phyloP scores from a whole-genome alignment of 495 filamentous ascomycete species.

The Neurospora pannonica region DNA sequence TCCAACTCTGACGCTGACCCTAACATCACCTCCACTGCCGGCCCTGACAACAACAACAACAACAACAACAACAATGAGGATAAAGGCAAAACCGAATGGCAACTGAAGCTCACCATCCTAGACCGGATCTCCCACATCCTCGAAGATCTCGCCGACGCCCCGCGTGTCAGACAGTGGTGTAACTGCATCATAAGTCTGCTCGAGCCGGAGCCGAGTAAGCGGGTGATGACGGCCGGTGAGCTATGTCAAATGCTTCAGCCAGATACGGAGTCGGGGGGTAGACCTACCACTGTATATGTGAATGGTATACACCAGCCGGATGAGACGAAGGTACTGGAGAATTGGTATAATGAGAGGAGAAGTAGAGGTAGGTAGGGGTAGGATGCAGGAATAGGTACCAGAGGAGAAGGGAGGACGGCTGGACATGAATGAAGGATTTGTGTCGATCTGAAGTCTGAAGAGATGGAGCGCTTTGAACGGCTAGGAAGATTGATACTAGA shows the following conservation, averaged over 20 bases:
- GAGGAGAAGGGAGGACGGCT: not conserved
- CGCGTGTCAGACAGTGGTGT: not conserved
- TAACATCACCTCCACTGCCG: not conserved
- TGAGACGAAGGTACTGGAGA: too few species aligned
- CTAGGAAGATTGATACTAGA: too few species aligned
- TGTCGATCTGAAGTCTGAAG: not conserved
- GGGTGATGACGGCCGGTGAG: not conserved
- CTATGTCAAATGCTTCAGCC: not conserved
- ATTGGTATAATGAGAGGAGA: too few species aligned
- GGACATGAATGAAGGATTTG: too few species aligned
- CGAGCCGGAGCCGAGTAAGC: not conserved
- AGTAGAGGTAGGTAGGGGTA: too few species aligned
- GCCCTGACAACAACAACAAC: too few species aligned
- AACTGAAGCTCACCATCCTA: not conserved
- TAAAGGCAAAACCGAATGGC: not conserved
- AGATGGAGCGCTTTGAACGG: too few species aligned
- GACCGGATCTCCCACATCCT: not conserved
- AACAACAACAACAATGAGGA: not conserved
- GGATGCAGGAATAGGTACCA: too few species aligned
- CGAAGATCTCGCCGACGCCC: not conserved
- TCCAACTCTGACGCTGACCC: not conserved
- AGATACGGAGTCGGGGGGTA: not conserved
- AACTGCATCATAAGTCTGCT: not conserved
- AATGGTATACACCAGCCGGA: too few species aligned
- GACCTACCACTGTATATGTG: too few species aligned